Evolutionary conservation across 345 rosid genomes (phyloP).

Genomic region (Pistacia integerrima): DNA sequence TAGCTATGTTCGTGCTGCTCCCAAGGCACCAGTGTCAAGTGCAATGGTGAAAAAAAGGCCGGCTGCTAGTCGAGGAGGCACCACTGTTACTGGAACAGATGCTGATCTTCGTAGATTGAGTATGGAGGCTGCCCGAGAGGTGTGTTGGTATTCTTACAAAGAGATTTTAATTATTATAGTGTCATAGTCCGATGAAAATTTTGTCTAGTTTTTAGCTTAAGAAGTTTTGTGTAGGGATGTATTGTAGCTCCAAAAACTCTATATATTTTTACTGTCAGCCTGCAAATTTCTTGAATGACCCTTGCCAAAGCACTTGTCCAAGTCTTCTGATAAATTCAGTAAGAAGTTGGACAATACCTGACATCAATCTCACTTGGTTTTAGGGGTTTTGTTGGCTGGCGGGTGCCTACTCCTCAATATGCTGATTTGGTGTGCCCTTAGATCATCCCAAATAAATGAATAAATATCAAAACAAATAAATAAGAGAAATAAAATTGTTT

Average conservation of each 20-base stretch:
- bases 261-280: background rate
- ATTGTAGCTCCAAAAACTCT: background rate
- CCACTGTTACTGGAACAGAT: slow-evolving; percentile 97
- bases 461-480: no score
- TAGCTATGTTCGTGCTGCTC: slow-evolving; percentile 89
- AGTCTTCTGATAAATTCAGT: background rate
- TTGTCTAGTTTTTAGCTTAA: no score
- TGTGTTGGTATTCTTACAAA: slow-evolving; percentile 14
- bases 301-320: background rate
- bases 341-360: background rate
- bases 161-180: background rate
- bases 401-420: background rate
- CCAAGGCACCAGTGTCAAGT: slow-evolving; percentile 83
- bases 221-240: no score
- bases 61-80: slow-evolving; percentile 80
- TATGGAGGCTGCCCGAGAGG: slow-evolving; percentile 99
- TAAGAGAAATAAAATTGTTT: no score
- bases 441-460: no score
- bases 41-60: slow-evolving; percentile 78
- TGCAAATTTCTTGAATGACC: background rate
- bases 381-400: background rate
- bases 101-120: slow-evolving; percentile 98
- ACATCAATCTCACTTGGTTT: background rate
- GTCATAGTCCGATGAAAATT: no score
- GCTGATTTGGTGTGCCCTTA: no score